Base-by-base conservation (phyloP, 164 flowering plant genomes). In the Saururus chinensis region DNA sequence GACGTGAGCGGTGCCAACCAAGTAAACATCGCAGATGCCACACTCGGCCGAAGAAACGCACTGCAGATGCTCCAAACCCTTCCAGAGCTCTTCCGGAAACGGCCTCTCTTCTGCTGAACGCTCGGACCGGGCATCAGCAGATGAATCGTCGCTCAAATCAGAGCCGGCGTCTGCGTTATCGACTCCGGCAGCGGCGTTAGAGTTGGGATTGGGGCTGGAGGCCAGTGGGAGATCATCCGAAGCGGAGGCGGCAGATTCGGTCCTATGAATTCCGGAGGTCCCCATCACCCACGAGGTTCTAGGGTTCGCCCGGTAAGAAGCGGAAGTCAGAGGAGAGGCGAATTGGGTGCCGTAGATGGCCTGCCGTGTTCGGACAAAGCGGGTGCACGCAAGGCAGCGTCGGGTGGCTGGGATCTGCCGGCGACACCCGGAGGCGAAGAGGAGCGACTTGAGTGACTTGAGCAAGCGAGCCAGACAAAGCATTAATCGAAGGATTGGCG, bases 1-100 rank as follows among this genome's bases (percentile, higher is more conserved):
- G 57, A 90, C 92, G 70, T 90, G 98, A 37, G 95, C 90, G 6
- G 98, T 93, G 30, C 98, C 98, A 24, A 93, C 82, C 67, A 93
- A 57, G 66, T 81, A 81, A 24, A 93, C 95, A 53, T 77, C 80
- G 66, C 98, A 90, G 19, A 66, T 64, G 48, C 89, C 95, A 9
- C 84, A 85, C 13, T 75, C 85, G 0, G 77, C 92, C 4, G 78
- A 51, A 0, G 93, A 83, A 49, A 85, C 95, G 60, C 97, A 88
- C 21, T 82, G 69, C 61, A 93, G 78, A 26, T 64, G 57, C 65
- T 80, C 65, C 62, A 83, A 83, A 59, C 72, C 73, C 57, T 72
- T 79, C 51, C 75, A 64, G 9, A 93, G 72, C 77, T 84, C 97
- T 53, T 82, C 84, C 3, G 88, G 86, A 30, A 85, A 0, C 49